phyloP scores from a whole-genome alignment of 2,329 filamentous ascomycete genomes.

The Apiospora arundinis region DNA sequence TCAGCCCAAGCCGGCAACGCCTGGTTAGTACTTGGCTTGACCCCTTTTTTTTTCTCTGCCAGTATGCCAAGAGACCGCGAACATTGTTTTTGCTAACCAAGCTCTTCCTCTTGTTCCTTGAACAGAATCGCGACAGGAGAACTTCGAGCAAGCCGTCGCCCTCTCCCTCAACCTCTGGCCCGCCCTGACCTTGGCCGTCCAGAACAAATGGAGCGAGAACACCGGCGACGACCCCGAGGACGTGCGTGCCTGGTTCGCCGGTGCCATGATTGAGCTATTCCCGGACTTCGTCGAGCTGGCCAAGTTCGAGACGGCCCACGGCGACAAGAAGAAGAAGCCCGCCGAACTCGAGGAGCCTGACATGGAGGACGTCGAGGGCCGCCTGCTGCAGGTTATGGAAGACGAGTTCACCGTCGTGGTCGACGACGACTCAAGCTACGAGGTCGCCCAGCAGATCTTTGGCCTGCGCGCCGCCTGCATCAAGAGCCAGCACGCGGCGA shows the following conservation, averaged over 20 bases:
- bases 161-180: conserved; percentile 88
- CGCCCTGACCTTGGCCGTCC: conserved; percentile 83
- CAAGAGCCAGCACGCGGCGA: conserved; percentile 58
- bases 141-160: conserved; percentile 87
- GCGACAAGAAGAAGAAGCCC: conserved; percentile 31
- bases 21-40: not conserved
- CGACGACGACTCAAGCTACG: conserved; percentile 84
- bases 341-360: conserved; percentile 62
- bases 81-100: not conserved
- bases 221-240: conserved; percentile 65
- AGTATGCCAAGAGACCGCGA: not conserved
- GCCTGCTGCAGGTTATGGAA: conserved; percentile 87
- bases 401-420: conserved; percentile 95
- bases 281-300: conserved; percentile 61
- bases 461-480: conserved; percentile 68
- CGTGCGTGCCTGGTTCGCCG: conserved; percentile 97
- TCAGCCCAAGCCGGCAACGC: conserved; percentile 5
- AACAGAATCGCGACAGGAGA: conserved; percentile 61
- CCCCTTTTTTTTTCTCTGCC: not conserved
- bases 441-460: conserved; percentile 77
- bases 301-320: conserved; percentile 37
- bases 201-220: conserved; percentile 87
- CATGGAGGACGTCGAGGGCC: conserved; percentile 79
- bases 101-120: not conserved
- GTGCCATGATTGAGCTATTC: conserved; percentile 83